Evolutionary conservation across 768 basidiomycete genomes (phyloP).

Genomic region (Wakefieldia striispora): DNA sequence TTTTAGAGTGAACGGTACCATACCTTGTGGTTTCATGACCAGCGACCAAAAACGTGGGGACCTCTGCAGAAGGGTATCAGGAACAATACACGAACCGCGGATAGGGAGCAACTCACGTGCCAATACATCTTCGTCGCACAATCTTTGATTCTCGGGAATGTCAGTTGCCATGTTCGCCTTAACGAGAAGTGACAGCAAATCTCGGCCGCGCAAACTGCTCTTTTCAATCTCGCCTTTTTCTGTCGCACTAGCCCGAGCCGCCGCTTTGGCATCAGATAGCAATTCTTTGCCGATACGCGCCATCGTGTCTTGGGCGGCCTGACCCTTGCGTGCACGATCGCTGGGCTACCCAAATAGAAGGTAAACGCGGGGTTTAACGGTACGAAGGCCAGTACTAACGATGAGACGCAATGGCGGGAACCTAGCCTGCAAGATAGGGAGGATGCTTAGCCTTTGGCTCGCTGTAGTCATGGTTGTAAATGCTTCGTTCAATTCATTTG

Average conservation of each 20-base stretch:
- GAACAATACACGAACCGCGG: too few species aligned
- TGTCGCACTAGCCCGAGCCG: constrained; percentile 22
- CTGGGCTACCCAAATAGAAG: constrained; percentile 17
- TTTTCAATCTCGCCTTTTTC: constrained; percentile 33
- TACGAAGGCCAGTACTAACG: constrained; percentile 27
- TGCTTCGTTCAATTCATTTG: constrained; percentile 33
- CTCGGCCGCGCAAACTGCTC: constrained; percentile 39
- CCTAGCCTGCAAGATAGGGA: constrained; percentile 33
- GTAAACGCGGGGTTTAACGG: not conserved
- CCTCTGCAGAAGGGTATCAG: constrained; percentile 37
- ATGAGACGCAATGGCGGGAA: constrained; percentile 40
- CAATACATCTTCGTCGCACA: constrained; percentile 64
- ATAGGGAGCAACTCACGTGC: constrained; percentile 39
- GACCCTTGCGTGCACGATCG: constrained; percentile 12
- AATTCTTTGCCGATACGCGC: constrained; percentile 49
- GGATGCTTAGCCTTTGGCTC: constrained; percentile 8
- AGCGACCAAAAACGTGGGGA: constrained; percentile 58
- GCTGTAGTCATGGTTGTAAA: constrained; percentile 31
- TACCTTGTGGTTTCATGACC: constrained; percentile 61
- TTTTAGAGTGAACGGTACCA: too few species aligned
- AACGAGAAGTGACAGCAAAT: constrained; percentile 58
- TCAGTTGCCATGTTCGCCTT: constrained; percentile 65
- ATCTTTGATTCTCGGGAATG: constrained; percentile 48
- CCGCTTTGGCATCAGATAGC: constrained; percentile 48
- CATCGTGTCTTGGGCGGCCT: constrained; percentile 41